These are phyloP conservation scores for Yarrowia sp. DNA, from an alignment of 805 yeast species.

Conservation along the genomic window DNA sequence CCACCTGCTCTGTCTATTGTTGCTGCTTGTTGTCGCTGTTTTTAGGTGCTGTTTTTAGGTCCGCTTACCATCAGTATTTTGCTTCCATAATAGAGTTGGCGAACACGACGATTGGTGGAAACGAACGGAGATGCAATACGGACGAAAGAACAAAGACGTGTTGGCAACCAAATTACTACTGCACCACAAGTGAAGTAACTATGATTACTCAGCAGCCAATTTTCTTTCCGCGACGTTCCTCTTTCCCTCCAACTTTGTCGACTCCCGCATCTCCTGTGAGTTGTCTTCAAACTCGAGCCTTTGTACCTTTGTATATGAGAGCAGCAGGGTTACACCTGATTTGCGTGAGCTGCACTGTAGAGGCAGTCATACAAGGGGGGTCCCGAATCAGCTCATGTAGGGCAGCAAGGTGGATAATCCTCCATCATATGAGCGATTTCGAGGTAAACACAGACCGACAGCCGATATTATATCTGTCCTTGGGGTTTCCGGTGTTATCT, in stretches of 20 bases:
- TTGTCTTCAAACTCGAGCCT: slow-evolving; percentile 5
- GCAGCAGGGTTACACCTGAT: slow-evolving; percentile 6
- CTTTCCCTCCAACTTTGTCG: background rate
- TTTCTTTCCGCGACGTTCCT: too few relatives aligned
- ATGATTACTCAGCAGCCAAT: too few relatives aligned
- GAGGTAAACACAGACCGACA: too few relatives aligned
- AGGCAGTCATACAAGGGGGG: background rate
- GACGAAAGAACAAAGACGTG: too few relatives aligned
- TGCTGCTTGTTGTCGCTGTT: background rate
- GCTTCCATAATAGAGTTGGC: background rate
- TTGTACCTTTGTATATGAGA: background rate
- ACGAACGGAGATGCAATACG: too few relatives aligned
- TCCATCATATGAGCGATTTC: too few relatives aligned
- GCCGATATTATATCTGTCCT: too few relatives aligned
- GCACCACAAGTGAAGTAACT: too few relatives aligned
- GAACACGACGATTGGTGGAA: too few relatives aligned
- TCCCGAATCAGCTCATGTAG: background rate
- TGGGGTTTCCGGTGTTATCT: too few relatives aligned
- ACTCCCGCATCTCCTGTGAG: too few relatives aligned
- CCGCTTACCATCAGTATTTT: background rate
- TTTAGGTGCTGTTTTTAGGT: background rate
- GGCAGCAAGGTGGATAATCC: background rate
- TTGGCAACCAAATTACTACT: too few relatives aligned
- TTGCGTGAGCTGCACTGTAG: background rate
- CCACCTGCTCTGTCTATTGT: background rate